phyloP scores from a whole-genome alignment of 352 stramenopile genomes.

The Phytophthora podocarpi region DNA sequence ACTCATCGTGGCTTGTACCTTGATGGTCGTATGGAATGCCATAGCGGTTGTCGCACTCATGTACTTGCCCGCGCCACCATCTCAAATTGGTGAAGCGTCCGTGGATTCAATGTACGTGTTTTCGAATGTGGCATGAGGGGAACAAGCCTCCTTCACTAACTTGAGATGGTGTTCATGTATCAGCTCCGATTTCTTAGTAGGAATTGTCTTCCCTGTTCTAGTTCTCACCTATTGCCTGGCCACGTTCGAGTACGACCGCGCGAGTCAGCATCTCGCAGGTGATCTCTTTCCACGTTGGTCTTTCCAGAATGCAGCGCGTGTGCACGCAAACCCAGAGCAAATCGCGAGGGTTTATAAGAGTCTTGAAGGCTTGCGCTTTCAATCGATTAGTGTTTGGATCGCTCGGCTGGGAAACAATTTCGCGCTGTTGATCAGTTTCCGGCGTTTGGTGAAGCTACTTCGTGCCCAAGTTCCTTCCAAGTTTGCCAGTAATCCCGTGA shows the following conservation, averaged over 20 bases:
- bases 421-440: slow-evolving; percentile 24
- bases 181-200: slow-evolving; percentile 46
- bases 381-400: slow-evolving; percentile 32
- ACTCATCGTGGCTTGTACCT: slow-evolving; percentile 24
- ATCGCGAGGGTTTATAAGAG: slow-evolving; percentile 28
- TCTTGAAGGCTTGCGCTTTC: slow-evolving; percentile 34
- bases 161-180: no score
- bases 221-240: slow-evolving; percentile 31
- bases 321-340: slow-evolving; percentile 31
- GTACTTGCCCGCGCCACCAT: slow-evolving; percentile 8
- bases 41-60: slow-evolving; percentile 19
- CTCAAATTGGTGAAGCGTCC: slow-evolving; percentile 23
- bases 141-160: no score
- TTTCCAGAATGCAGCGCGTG: slow-evolving; percentile 27
- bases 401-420: slow-evolving; percentile 39
- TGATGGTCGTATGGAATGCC: slow-evolving; percentile 33
- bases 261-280: slow-evolving; percentile 9
- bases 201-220: slow-evolving; percentile 34
- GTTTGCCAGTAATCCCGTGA: no score
- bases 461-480: background rate
- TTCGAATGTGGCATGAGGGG: no score
- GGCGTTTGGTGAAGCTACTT: slow-evolving; percentile 24
- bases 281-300: slow-evolving; percentile 21
- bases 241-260: slow-evolving; percentile 37
- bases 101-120: slow-evolving; percentile 32